Evolutionary conservation across 2,329 filamentous ascomycete genomes (phyloP).

Genomic region (Trichoderma sp.): DNA sequence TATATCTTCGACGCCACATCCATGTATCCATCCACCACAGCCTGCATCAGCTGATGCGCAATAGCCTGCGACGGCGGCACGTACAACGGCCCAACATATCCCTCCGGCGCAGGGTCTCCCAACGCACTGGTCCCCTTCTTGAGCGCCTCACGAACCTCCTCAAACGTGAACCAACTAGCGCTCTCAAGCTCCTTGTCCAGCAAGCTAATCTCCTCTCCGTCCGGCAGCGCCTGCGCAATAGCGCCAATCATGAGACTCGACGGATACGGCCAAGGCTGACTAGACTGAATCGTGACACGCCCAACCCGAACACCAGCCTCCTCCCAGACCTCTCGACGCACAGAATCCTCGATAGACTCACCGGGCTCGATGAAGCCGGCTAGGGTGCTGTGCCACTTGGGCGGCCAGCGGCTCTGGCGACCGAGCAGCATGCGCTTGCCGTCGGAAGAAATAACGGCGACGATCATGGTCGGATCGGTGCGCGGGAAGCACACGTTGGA

Average conservation of each 20-base stretch:
- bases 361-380: slow-evolving; percentile 84
- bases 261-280: slow-evolving; percentile 86
- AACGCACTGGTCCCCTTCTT: slow-evolving; percentile 62
- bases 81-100: slow-evolving; percentile 72
- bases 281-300: slow-evolving; percentile 76
- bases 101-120: slow-evolving; percentile 60
- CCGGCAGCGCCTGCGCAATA: slow-evolving; percentile 77
- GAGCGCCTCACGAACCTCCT: slow-evolving; percentile 76
- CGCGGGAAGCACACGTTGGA: slow-evolving; percentile 91
- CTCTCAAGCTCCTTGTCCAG: slow-evolving; percentile 90
- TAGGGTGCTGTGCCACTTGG: slow-evolving; percentile 83
- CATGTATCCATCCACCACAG: slow-evolving; percentile 74
- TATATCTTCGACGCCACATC: slow-evolving; percentile 54
- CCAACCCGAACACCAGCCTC: slow-evolving; percentile 76
- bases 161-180: slow-evolving; percentile 82
- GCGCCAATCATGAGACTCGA: slow-evolving; percentile 84
- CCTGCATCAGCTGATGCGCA: slow-evolving; percentile 81
- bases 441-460: slow-evolving; percentile 82
- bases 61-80: slow-evolving; percentile 87
- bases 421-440: slow-evolving; percentile 78
- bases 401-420: slow-evolving; percentile 78
- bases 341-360: slow-evolving; percentile 81
- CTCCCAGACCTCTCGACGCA: slow-evolving; percentile 82
- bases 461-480: slow-evolving; percentile 93
- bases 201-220: slow-evolving; percentile 75